A percentile compares a stretch with the other conserved stretches of the same genome.
Evolutionary conservation across 2,329 filamentous ascomycete species (phyloP).

Genomic region (Epichloe sibirici): DNA sequence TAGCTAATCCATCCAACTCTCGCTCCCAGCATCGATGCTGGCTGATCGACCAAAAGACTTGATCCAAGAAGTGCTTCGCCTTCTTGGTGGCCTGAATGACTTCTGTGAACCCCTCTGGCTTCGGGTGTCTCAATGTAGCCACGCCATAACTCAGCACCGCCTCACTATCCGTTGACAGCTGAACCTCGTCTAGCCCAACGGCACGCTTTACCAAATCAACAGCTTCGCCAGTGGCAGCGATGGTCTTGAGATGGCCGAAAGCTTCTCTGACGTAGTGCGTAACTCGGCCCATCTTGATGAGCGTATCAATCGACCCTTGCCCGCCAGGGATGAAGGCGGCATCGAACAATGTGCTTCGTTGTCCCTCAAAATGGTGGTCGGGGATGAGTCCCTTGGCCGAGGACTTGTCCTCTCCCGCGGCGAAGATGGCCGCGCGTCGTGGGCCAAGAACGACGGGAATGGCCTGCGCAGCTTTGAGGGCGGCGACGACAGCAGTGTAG

Average conservation of each 20-base stretch:
- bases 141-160: constrained; percentile 62
- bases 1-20: constrained; percentile 57
- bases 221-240: constrained; percentile 63
- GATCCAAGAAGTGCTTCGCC: constrained; percentile 55
- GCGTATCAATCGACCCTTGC: constrained; percentile 44
- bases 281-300: constrained; percentile 58
- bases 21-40: constrained; percentile 63
- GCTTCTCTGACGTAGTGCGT: constrained; percentile 69
- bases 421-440: constrained; percentile 52
- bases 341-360: constrained; percentile 73
- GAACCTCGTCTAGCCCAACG: constrained; percentile 29
- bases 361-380: constrained; percentile 69
- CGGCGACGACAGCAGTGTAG: constrained; percentile 53
- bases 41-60: constrained; percentile 57
- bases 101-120: constrained; percentile 48
- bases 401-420: constrained; percentile 43
- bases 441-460: constrained; percentile 63
- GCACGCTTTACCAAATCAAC: constrained; percentile 47
- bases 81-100: constrained; percentile 52
- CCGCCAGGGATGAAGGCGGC: constrained; percentile 68
- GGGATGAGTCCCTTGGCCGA: constrained; percentile 45
- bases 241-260: constrained; percentile 70
- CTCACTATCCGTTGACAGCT: constrained; percentile 30
- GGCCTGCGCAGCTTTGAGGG: constrained; percentile 48
- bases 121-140: constrained; percentile 47